Conservation (phyloP, 208 protist genomes). For the Wallacemonas sp. region DNA sequence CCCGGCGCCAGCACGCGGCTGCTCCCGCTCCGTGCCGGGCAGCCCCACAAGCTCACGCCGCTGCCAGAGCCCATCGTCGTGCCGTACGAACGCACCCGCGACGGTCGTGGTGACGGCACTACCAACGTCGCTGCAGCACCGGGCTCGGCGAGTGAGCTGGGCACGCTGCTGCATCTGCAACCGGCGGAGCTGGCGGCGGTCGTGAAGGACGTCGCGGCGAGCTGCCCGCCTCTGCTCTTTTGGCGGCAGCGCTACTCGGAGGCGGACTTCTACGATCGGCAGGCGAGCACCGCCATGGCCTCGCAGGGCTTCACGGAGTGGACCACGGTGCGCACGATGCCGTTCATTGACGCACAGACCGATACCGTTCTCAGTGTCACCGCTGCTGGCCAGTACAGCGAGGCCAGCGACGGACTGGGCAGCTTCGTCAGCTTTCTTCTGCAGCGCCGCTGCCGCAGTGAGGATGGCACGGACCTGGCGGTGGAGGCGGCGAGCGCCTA, state of each 20-base stretch:
- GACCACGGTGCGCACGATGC: constrained; percentile 40
- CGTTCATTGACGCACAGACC: constrained; percentile 44
- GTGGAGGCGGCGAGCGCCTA: no score
- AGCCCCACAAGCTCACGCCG: constrained; percentile 28
- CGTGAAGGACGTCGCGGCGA: neutral
- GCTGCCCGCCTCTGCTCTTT: neutral
- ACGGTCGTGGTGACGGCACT: neutral
- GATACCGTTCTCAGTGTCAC: constrained; percentile 53
- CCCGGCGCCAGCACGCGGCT: constrained; percentile 47
- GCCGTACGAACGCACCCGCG: constrained; percentile 16
- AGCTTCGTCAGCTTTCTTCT: constrained; percentile 11
- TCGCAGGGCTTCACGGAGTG: constrained; percentile 68
- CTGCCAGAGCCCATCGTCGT: constrained; percentile 33
- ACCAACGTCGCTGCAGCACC: neutral
- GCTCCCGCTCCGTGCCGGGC: constrained; percentile 43
- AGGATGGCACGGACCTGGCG: no score
- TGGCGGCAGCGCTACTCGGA: constrained; percentile 10
- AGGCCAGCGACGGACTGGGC: neutral
- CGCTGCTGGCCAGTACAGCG: constrained; percentile 4
- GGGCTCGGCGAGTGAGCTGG: constrained; percentile 12
- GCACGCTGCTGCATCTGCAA: neutral
- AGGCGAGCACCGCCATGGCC: neutral
- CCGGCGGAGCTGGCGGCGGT: neutral
- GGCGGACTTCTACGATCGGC: constrained; percentile 9
- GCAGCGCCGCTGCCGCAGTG: constrained; percentile 34